phyloP scores from a whole-genome alignment of 371 early-diverging fungal species.

The Haplosporangium sp. region DNA sequence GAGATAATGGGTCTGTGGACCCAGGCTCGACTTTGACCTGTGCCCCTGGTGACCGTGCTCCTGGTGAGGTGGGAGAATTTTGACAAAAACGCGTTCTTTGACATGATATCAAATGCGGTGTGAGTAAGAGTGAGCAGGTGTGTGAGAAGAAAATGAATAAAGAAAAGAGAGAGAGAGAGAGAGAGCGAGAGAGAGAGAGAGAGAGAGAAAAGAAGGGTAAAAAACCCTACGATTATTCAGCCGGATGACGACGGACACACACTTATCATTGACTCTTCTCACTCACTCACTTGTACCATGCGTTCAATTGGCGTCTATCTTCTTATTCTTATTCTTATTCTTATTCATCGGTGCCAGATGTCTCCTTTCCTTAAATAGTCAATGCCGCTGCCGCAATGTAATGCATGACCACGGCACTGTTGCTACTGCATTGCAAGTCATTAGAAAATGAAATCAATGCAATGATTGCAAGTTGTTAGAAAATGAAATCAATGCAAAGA shows the following conservation, averaged over 20 bases:
- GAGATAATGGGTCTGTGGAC: conserved; percentile 37
- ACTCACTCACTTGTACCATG: too few species aligned
- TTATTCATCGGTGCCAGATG: background rate
- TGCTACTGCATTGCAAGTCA: too few species aligned
- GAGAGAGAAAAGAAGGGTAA: background rate
- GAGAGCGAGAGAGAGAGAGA: background rate
- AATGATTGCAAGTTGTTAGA: too few species aligned
- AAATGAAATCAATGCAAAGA: too few species aligned
- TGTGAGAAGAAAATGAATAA: background rate
- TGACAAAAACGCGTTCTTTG: conserved; percentile 20
- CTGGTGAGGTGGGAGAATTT: conserved; percentile 20
- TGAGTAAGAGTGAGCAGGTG: background rate
- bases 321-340: background rate
- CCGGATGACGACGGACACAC: too few species aligned
- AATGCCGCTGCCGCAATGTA: too few species aligned
- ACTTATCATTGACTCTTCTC: too few species aligned
- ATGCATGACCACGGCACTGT: too few species aligned
- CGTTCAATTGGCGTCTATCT: too few species aligned
- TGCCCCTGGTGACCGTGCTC: background rate
- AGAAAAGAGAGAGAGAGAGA: conserved; percentile 1
- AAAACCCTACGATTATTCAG: background rate
- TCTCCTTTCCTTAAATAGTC: too few species aligned
- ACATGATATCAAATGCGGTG: conserved; percentile 6
- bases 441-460: too few species aligned
- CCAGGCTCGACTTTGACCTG: background rate